Evolutionary conservation across 768 basidiomycete species (phyloP).

Genomic region (Tulasnella sp.): DNA sequence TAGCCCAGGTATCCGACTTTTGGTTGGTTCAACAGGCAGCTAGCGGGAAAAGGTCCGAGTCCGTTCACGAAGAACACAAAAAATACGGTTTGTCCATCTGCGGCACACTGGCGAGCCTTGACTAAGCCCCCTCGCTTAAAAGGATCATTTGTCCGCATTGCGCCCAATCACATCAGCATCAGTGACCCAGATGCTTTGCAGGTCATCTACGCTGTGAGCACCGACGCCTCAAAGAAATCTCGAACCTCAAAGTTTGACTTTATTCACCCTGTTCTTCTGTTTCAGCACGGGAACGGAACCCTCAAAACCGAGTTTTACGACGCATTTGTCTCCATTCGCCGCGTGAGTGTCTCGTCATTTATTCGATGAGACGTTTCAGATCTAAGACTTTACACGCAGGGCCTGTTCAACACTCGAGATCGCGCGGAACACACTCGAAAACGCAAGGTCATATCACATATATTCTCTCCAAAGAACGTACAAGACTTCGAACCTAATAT

Average conservation of each 20-base stretch:
- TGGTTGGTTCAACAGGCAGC: slow-evolving; percentile 61
- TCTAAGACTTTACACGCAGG: slow-evolving; percentile 23
- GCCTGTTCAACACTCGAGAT: slow-evolving; percentile 70
- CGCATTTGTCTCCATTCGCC: slow-evolving; percentile 59
- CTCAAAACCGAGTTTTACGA: slow-evolving; percentile 72
- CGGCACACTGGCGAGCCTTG: background rate
- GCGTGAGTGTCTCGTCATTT: slow-evolving; percentile 24
- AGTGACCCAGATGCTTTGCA: slow-evolving; percentile 67
- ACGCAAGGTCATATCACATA: slow-evolving; percentile 81
- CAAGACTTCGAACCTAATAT: slow-evolving; percentile 79
- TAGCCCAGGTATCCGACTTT: slow-evolving; percentile 58
- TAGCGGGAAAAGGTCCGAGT: slow-evolving; percentile 62
- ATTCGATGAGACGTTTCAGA: slow-evolving; percentile 11
- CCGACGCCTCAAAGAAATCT: no score
- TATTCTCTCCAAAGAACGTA: slow-evolving; percentile 76
- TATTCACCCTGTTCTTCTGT: no score
- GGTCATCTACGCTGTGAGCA: slow-evolving; percentile 50
- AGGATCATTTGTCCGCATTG: slow-evolving; percentile 60
- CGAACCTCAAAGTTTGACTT: background rate
- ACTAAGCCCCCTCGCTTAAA: background rate
- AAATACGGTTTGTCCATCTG: slow-evolving; percentile 46
- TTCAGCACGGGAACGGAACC: slow-evolving; percentile 61
- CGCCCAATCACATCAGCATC: slow-evolving; percentile 67
- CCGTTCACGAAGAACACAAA: slow-evolving; percentile 59
- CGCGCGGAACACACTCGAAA: slow-evolving; percentile 73